Percentiles rank a stretch among this genome's conserved stretches.
phyloP scores from a whole-genome alignment of 192 early-diverging fungal genomes.

The Umbelopsis sp. region DNA sequence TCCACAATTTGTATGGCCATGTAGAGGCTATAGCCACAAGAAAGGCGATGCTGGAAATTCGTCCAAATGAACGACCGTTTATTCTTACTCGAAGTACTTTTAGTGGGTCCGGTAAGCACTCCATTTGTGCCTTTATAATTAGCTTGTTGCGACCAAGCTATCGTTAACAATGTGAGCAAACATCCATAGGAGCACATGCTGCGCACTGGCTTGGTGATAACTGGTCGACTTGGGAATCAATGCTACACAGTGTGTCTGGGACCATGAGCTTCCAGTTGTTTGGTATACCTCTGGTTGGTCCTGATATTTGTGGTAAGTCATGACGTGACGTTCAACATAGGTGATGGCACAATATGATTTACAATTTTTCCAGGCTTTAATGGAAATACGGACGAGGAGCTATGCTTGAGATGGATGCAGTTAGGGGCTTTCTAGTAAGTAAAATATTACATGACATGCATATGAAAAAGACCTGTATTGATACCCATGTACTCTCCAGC shows the following conservation, averaged over 20 bases:
- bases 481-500: not conserved
- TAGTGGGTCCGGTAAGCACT: constrained; percentile 44
- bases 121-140: not conserved
- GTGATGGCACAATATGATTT: not conserved
- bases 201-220: constrained; percentile 58
- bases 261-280: constrained; percentile 69
- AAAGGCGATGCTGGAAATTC: constrained; percentile 10
- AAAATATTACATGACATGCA: not conserved
- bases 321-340: no score
- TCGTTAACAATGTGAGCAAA: no score
- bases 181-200: constrained; percentile 33
- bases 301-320: constrained; percentile 65
- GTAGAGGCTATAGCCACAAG: constrained; percentile 22
- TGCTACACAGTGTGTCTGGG: constrained; percentile 59
- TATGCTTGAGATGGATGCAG: constrained; percentile 68
- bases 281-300: constrained; percentile 70
- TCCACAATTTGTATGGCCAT: constrained; percentile 38
- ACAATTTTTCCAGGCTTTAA: constrained; percentile 40
- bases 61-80: constrained; percentile 46
- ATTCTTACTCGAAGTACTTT: constrained; percentile 66
- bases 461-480: not conserved
- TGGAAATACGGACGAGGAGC: constrained; percentile 58
- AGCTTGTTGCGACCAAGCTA: no score
- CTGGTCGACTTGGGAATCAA: constrained; percentile 54
- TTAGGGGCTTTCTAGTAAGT: constrained; percentile 48